Base-by-base conservation (phyloP, 805 yeast species). In the Sugiyamaella chiloensis region DNA sequence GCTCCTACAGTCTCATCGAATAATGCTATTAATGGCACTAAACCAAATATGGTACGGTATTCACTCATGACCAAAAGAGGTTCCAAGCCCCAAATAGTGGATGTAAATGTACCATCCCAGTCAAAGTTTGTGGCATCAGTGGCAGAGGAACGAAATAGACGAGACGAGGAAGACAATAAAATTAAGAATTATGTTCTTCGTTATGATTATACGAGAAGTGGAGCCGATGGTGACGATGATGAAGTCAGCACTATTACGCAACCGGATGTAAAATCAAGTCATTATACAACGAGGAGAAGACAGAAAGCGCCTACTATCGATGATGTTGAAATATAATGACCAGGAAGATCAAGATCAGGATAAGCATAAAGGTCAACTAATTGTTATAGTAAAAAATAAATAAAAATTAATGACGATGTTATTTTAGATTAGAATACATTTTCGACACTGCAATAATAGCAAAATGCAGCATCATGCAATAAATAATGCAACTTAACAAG, bases 21-120 rank as follows among this genome's bases (percentile, higher is more conserved):
- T 37, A 20, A 30, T 16, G 16, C 54, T 58, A n/a, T n/a, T n/a
- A n/a, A n/a, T n/a, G n/a, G n/a, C n/a, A n/a, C n/a, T n/a, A n/a
- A n/a, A n/a, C 27, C 63, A 59, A 47, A 65, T 75, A 24, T 61
- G 75, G 11, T 83, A 83, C 60, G 37, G 11, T 34, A 34, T 21
- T 16, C 78, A 2, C 70, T 84, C 46, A 61, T 84, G 45, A 75
- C 83, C 6, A 79, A 73, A 54, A 64, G 71, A 23, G 85, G 82
- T 17, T 75, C 74, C 56, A 73, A 68, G 51, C 63, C 71, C 2
- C 63, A 66, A 32, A 65, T 77, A 1, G 72, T 73, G 42, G 71
- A 67, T 27, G 59, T 84, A 21, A 63, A 60, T 3, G 63, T 85
- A 29, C 88, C 89, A 0, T 64, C 72, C 1, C 69, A 78, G 50